A percentile compares a stretch with the other conserved stretches of the same genome.
Evolutionary conservation across 139 green algal genomes (phyloP).

Genomic region (Nannochloris sp.): DNA sequence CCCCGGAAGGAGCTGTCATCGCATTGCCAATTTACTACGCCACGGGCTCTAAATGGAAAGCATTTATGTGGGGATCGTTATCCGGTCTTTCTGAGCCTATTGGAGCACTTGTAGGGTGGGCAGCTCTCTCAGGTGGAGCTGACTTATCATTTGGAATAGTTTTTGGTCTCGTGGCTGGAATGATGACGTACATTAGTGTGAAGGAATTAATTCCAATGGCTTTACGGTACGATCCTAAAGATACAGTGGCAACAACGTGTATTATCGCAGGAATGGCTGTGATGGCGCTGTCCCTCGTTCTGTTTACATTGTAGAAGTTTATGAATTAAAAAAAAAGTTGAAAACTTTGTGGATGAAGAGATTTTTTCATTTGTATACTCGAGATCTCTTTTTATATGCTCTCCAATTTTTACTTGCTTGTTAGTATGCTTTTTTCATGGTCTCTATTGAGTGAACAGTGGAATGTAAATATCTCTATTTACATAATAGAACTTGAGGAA

Average conservation of each 20-base stretch:
- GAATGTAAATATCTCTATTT: not conserved
- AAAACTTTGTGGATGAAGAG: not conserved
- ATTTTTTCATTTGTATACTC: not conserved
- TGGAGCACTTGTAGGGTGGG: slow-evolving; percentile 50
- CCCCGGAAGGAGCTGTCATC: slow-evolving; percentile 75
- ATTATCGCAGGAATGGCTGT: slow-evolving; percentile 62
- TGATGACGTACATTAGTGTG: slow-evolving; percentile 74
- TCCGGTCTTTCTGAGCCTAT: slow-evolving; percentile 67
- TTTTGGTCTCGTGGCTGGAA: slow-evolving; percentile 64
- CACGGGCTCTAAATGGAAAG: slow-evolving; percentile 60
- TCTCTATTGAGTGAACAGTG: too few relatives aligned
- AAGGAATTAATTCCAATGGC: slow-evolving; percentile 76
- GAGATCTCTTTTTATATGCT: not conserved
- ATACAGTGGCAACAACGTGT: slow-evolving; percentile 40
- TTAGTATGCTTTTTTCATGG: too few relatives aligned
- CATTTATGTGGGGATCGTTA: slow-evolving; percentile 58
- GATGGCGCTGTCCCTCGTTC: slow-evolving; percentile 56
- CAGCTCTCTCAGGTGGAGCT: slow-evolving; percentile 8
- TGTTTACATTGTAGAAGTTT: slow-evolving; percentile 43
- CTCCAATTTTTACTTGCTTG: not conserved
- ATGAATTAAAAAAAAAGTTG: not conserved
- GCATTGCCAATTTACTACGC: slow-evolving; percentile 90
- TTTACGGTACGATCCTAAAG: slow-evolving; percentile 60
- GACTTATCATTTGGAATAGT: slow-evolving; percentile 36
- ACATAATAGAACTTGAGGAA: not conserved